Evolutionary conservation across 345 rosid genomes (phyloP).

Genomic region (Erucastrum elatum): DNA sequence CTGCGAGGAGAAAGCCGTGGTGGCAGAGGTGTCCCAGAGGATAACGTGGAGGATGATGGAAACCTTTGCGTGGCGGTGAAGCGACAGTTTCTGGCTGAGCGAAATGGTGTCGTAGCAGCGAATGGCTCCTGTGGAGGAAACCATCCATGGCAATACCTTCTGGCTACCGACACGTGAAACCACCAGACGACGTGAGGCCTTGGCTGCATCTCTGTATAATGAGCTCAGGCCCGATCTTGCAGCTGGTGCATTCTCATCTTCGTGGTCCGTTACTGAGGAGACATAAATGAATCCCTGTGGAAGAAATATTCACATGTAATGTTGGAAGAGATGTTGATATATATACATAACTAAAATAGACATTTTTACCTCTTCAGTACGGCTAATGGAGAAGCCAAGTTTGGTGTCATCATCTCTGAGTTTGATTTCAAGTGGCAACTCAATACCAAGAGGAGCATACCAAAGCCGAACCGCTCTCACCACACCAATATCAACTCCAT

Average conservation of each 20-base stretch:
- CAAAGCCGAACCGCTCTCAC: constrained; percentile 93
- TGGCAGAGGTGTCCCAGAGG: constrained; percentile 61
- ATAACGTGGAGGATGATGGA: constrained; percentile 67
- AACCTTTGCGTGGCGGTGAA: constrained; percentile 82
- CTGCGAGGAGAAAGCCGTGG: constrained; percentile 32
- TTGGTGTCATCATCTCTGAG: constrained; percentile 70
- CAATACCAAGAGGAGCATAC: constrained; percentile 78
- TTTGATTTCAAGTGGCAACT: constrained; percentile 65
- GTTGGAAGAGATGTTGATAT: neutral
- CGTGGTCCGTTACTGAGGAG: constrained; percentile 71
- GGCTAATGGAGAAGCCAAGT: constrained; percentile 97
- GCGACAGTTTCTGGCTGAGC: constrained; percentile 85
- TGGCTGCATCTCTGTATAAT: constrained; percentile 63
- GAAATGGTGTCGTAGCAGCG: constrained; percentile 85
- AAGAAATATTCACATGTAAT: neutral
- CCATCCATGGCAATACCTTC: constrained; percentile 94
- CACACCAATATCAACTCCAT: constrained; percentile 94
- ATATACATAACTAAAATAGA: neutral
- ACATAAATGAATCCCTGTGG: constrained; percentile 87
- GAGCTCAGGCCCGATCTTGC: constrained; percentile 70
- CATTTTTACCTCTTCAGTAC: constrained; percentile 84
- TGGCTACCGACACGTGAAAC: constrained; percentile 78
- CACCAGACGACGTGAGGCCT: constrained; percentile 57
- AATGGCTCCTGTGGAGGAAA: constrained; percentile 81
- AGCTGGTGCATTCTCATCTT: constrained; percentile 60